Evolutionary conservation across 2,329 filamentous ascomycete genomes (phyloP).

Genomic region (Fusarium clavum): DNA sequence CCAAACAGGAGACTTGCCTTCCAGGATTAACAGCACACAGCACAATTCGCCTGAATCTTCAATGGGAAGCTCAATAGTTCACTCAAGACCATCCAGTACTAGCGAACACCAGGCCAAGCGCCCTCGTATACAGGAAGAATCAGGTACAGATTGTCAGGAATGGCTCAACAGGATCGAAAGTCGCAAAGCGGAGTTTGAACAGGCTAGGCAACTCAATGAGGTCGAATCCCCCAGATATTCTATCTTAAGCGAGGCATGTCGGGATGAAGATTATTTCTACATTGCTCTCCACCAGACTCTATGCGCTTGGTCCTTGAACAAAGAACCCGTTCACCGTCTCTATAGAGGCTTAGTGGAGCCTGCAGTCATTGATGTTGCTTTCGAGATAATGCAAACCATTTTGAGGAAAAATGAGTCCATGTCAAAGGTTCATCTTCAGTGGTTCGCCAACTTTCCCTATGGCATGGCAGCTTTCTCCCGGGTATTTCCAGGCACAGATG

Average conservation of each 20-base stretch:
- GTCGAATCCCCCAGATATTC: constrained; percentile 61
- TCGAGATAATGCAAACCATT: constrained; percentile 34
- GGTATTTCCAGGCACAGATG: constrained; percentile 2
- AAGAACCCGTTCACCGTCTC: constrained; percentile 50
- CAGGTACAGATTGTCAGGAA: constrained; percentile 1
- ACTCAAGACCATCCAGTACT: background rate
- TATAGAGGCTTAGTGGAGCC: constrained; percentile 24
- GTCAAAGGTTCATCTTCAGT: constrained; percentile 39
- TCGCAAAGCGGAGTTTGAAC: constrained; percentile 41
- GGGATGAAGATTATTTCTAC: constrained; percentile 69
- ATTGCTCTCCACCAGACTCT: constrained; percentile 74
- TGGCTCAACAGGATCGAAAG: constrained; percentile 25
- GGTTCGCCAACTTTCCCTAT: constrained; percentile 48
- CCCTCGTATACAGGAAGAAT: constrained; percentile 15
- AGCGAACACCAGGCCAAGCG: constrained; percentile 29
- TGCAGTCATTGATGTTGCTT: constrained; percentile 37
- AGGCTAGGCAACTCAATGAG: constrained; percentile 37
- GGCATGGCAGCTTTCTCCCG: constrained; percentile 21
- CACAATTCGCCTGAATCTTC: background rate
- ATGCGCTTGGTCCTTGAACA: constrained; percentile 64
- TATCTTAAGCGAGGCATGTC: constrained; percentile 69
- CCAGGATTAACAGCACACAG: background rate
- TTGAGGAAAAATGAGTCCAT: constrained; percentile 44
- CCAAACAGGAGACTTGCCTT: constrained; percentile 7
- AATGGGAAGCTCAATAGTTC: background rate